Evolutionary conservation across 2,329 filamentous ascomycete species (phyloP), one percentile per base, ranked within the genome.

Genomic region (Talaromyces sp.): DNA sequence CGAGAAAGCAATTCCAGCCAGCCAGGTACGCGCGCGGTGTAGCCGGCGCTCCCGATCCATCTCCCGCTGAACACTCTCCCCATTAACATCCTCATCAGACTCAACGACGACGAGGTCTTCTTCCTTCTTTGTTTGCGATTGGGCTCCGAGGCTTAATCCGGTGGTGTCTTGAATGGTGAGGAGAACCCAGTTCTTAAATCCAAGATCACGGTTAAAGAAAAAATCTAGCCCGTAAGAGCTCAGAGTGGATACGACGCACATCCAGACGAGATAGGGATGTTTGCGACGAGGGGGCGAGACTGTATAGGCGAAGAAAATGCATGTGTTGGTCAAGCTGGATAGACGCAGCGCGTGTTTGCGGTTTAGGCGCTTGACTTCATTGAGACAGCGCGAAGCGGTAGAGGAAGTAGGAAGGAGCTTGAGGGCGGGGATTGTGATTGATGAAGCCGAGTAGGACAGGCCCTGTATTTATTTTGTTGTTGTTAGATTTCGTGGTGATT

Each of bases 231-330:
- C 79, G 55, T 72, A 70, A 33, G 73, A 58, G 64, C 72, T 68
- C 24, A 76, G 56, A 13, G 78, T 75, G 1, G 77, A 70, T 52
- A 91, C 81, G 22, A 91, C 75, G 2, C 86, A 86, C 13, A 90
- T 91, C 85, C 94, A 97, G 54, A 97, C 75, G 22, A 97, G 85
- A 70, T 96, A 97, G 0, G 93, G 93, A 70, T 97, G 93, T 69
- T 88, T 86, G 62, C 84, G 81, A 51, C 86, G 82, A 22, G 84
- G 81, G 0, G 91, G 89, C 2, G 91, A 93, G 60, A 95, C 78
- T 40, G 82, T 72, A 74, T 88, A 97, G 57, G 91, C 90, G 60
- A 93, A 82, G 62, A 90, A 77, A 66, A 97, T 86, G 27, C 89
- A 85, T 47, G 83, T 77, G 49, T 85, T 83, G 47, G 90, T 86